Conservation (phyloP, 1,284 basidiomycete genomes). For the Tremellales sp. region DNA sequence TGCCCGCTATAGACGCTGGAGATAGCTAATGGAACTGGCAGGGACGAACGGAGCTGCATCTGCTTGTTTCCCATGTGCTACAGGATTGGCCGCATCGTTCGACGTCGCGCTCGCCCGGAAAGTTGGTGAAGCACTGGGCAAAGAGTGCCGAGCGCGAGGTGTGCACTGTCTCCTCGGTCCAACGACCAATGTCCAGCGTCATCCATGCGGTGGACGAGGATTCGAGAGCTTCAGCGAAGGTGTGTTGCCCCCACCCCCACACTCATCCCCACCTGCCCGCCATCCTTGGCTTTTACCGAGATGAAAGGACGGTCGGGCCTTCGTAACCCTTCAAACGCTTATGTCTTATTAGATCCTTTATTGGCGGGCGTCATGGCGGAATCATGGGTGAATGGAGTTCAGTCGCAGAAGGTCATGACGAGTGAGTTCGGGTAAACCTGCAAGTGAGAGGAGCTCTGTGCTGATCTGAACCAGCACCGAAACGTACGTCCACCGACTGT, state of each 20-base stretch:
- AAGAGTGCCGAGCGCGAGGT: slow-evolving; percentile 64
- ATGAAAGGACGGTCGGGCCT: neutral
- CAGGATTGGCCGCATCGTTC: slow-evolving; percentile 69
- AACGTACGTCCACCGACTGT: slow-evolving; percentile 6
- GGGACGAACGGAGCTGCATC: slow-evolving; percentile 5
- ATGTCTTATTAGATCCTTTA: slow-evolving; percentile 65
- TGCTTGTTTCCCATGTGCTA: slow-evolving; percentile 52
- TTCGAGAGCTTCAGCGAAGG: slow-evolving; percentile 33
- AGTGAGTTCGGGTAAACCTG: slow-evolving; percentile 5
- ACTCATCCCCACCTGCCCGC: too few relatives aligned
- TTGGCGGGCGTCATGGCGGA: slow-evolving; percentile 64
- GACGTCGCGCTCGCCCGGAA: slow-evolving; percentile 62
- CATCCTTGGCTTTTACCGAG: neutral
- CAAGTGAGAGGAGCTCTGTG: neutral
- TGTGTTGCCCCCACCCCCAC: slow-evolving; percentile 67
- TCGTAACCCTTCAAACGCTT: too few relatives aligned
- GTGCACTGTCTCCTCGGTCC: slow-evolving; percentile 66
- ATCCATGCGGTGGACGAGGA: slow-evolving; percentile 65
- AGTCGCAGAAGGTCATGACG: slow-evolving; percentile 63
- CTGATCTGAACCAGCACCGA: slow-evolving; percentile 9
- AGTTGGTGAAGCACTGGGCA: slow-evolving; percentile 60
- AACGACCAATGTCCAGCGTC: slow-evolving; percentile 74
- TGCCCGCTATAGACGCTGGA: neutral
- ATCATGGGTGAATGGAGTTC: slow-evolving; percentile 66
- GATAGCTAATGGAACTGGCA: neutral